Percentiles rank a stretch among this genome's conserved stretches.
These are phyloP conservation scores for Aeminium ludgeri DNA, from an alignment of 495 filamentous ascomycete species.

Conservation along the genomic window DNA sequence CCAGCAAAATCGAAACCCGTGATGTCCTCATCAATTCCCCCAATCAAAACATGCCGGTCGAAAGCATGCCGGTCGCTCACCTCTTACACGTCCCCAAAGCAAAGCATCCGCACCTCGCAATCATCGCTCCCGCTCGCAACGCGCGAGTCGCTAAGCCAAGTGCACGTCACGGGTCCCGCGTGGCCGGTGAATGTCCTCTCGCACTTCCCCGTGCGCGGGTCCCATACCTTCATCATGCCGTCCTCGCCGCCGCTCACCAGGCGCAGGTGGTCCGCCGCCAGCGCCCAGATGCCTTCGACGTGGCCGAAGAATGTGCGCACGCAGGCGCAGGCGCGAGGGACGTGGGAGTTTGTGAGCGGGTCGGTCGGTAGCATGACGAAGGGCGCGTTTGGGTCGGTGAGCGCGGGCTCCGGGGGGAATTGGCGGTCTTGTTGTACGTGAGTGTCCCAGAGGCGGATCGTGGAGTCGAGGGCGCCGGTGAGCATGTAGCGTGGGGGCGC, in stretches of 20 bases:
- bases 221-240: constrained; percentile 93
- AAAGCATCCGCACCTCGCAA: constrained; percentile 62
- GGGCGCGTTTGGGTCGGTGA: not conserved
- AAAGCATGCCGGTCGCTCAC: too few relatives aligned
- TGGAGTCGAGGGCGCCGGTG: constrained; percentile 76
- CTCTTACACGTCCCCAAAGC: constrained; percentile 10
- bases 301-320: constrained; percentile 91
- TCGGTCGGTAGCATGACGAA: constrained; percentile 12
- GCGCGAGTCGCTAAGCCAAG: constrained; percentile 71
- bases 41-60: too few relatives aligned
- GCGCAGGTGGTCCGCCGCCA: constrained; percentile 79
- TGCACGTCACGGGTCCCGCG: constrained; percentile 74
- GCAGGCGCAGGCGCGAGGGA: constrained; percentile 45
- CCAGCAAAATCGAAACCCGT: too few relatives aligned
- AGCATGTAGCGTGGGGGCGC: constrained; percentile 77
- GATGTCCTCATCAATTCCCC: too few relatives aligned
- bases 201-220: constrained; percentile 75
- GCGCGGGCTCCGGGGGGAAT: not conserved
- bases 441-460: constrained; percentile 87
- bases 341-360: constrained; percentile 15
- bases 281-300: constrained; percentile 86
- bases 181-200: constrained; percentile 85
- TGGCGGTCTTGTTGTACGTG: constrained; percentile 17
- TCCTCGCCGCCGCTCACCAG: constrained; percentile 83
- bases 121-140: constrained; percentile 89